These are phyloP conservation scores for Cladosporium sp. DNA, from an alignment of 2,329 filamentous ascomycete genomes.

Conservation along the genomic window DNA sequence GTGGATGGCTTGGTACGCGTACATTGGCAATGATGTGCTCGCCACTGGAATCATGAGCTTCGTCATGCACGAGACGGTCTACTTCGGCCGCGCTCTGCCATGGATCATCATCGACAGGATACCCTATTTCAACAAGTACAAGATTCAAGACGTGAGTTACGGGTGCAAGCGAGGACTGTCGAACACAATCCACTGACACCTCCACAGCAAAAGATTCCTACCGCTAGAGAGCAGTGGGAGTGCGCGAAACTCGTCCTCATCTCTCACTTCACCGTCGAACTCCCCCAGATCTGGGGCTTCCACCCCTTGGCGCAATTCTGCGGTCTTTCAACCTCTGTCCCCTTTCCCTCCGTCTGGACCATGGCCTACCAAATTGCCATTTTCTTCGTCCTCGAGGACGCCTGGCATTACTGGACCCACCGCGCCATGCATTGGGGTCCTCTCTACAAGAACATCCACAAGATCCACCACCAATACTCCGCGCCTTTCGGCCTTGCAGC, in stretches of 20 bases:
- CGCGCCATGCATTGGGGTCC: slow-evolving; percentile 89
- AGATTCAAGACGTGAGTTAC: slow-evolving; percentile 74
- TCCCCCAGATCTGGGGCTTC: slow-evolving; percentile 98
- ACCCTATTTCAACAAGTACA: slow-evolving; percentile 85
- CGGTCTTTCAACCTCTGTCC: slow-evolving; percentile 80
- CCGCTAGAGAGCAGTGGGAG: slow-evolving; percentile 87
- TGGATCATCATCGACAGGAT: slow-evolving; percentile 91
- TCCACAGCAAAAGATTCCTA: slow-evolving; percentile 72
- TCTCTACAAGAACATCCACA: slow-evolving; percentile 95
- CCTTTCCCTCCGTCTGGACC: slow-evolving; percentile 78
- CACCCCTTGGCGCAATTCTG: slow-evolving; percentile 92
- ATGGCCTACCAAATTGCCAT: slow-evolving; percentile 88
- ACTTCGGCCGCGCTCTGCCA: slow-evolving; percentile 86
- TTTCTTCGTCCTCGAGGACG: slow-evolving; percentile 93
- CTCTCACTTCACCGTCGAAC: slow-evolving; percentile 94
- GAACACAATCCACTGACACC: slow-evolving; percentile 13
- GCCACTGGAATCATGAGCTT: slow-evolving; percentile 98
- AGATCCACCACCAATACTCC: slow-evolving; percentile 98
- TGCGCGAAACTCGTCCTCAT: slow-evolving; percentile 90
- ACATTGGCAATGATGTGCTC: slow-evolving; percentile 95
- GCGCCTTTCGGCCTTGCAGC: slow-evolving; percentile 94
- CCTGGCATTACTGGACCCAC: slow-evolving; percentile 98
- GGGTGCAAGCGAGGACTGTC: slow-evolving; percentile 5
- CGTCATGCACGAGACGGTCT: slow-evolving; percentile 85
- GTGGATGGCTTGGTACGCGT: slow-evolving; percentile 95